phyloP scores from a whole-genome alignment of 176 grass and related monocot species.

The Oryza coarctata region DNA sequence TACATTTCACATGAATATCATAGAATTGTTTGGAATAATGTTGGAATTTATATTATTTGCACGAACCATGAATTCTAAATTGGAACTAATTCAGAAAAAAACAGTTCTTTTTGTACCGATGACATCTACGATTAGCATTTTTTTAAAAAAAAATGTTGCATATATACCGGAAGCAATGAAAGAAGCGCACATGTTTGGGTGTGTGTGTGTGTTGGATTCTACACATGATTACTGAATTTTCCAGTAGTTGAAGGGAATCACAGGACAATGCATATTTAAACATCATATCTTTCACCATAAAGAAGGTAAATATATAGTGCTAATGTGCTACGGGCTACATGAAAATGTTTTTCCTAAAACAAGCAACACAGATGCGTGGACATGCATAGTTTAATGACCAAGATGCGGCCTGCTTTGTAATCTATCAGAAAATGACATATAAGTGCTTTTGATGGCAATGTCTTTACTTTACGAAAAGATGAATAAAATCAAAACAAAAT shows the following conservation, averaged over 20 bases:
- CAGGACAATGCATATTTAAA: not conserved
- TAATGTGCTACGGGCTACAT: not conserved
- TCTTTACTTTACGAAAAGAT: conserved; percentile 46
- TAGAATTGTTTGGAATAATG: not conserved
- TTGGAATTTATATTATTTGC: not conserved
- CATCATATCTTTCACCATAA: not conserved
- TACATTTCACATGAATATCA: not conserved
- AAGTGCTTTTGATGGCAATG: conserved; percentile 50
- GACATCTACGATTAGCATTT: not conserved
- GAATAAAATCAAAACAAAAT: conserved; percentile 35
- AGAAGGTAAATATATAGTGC: not conserved
- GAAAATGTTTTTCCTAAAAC: conserved; percentile 20
- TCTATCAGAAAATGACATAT: conserved; percentile 42
- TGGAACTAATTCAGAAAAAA: not conserved
- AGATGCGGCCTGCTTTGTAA: conserved; percentile 16
- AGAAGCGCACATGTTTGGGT: not conserved
- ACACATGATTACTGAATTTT: not conserved
- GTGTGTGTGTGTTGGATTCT: not conserved
- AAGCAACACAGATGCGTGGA: conserved; percentile 10
- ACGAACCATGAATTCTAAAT: not conserved
- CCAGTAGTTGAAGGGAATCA: not conserved
- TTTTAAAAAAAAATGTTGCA: not conserved
- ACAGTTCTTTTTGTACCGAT: no score
- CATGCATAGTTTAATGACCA: not conserved
- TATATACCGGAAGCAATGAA: not conserved